These are phyloP conservation scores for Boletus vermiculosoides DNA, from an alignment of 768 basidiomycete species.

Conservation along the genomic window DNA sequence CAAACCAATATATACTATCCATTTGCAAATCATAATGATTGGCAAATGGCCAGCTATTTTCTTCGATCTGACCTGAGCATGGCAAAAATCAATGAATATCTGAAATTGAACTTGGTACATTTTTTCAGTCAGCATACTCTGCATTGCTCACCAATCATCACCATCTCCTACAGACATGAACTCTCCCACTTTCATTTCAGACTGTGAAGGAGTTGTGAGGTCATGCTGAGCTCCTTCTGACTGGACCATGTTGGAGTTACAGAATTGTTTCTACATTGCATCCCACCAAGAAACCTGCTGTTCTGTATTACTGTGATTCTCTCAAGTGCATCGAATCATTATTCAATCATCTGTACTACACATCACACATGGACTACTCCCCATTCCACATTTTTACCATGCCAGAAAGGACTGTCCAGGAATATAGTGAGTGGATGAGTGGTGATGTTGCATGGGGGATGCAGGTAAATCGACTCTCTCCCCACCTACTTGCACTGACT, in stretches of 20 bases:
- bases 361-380: background rate
- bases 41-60: background rate
- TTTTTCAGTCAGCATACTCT: background rate
- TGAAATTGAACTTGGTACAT: background rate
- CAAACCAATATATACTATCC: background rate
- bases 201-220: background rate
- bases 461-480: no score
- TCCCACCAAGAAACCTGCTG: background rate
- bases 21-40: background rate
- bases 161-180: background rate
- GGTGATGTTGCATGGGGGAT: background rate
- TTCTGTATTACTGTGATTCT: background rate
- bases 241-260: background rate
- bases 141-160: background rate
- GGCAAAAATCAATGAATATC: background rate
- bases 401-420: background rate
- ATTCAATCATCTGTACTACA: background rate
- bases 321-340: background rate
- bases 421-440: background rate
- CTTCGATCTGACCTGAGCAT: background rate
- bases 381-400: background rate
- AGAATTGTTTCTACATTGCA: background rate
- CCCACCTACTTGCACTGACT: no score
- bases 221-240: background rate
- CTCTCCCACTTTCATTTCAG: background rate